These are phyloP conservation scores for Heliamphora pulchella DNA, from an alignment of 179 eudicot species.

Conservation along the genomic window DNA sequence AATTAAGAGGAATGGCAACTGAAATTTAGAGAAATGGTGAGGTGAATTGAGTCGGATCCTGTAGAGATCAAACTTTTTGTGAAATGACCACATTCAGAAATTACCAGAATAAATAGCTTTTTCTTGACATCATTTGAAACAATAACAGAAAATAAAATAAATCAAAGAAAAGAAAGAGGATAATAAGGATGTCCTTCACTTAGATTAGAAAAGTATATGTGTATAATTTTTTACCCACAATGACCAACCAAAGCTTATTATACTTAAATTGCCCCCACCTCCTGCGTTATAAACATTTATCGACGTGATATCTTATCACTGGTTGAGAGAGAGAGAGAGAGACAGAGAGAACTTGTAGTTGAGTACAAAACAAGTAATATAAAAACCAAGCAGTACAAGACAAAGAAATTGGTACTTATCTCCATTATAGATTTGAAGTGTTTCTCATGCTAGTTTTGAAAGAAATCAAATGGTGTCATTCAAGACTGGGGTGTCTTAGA, in stretches of 20 bases:
- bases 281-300: background rate
- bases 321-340: background rate
- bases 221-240: too few species aligned
- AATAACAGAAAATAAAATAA: background rate
- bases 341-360: background rate
- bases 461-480: background rate
- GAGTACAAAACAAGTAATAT: slow-evolving; percentile 7
- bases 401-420: slow-evolving; percentile 1
- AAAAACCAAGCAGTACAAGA: slow-evolving; percentile 6
- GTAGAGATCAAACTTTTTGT: background rate
- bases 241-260: too few species aligned
- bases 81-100: background rate
- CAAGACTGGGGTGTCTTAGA: background rate
- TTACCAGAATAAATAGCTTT: background rate
- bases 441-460: slow-evolving; percentile 1
- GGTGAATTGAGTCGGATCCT: background rate
- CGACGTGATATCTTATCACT: background rate
- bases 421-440: background rate
- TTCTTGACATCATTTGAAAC: background rate
- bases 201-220: too few species aligned
- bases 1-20: background rate
- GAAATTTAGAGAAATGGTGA: background rate
- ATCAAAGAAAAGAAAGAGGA: background rate
- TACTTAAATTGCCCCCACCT: background rate
- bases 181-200: background rate